Evolutionary conservation across 2,329 filamentous ascomycete species (phyloP).

Genomic region (Apiospora saccharicola): DNA sequence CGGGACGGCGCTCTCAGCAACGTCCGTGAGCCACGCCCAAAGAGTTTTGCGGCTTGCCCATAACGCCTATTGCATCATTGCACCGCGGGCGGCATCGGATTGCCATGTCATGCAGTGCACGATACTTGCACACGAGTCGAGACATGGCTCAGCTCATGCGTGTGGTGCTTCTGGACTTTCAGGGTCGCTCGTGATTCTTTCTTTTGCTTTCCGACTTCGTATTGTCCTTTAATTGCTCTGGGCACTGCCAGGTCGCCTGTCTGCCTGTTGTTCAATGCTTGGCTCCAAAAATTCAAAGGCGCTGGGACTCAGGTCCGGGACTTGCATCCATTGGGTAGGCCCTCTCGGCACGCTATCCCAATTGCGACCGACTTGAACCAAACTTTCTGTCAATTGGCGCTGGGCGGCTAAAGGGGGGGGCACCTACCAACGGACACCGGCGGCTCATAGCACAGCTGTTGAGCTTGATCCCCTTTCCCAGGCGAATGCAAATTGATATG

Average conservation of each 20-base stretch:
- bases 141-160: background rate
- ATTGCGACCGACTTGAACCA: conserved; percentile 2
- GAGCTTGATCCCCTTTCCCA: background rate
- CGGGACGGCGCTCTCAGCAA: background rate
- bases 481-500: background rate
- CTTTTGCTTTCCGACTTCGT: background rate
- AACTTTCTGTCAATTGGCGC: background rate
- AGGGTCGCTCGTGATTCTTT: background rate
- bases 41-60: background rate
- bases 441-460: background rate
- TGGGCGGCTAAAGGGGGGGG: background rate
- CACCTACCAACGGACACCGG: background rate
- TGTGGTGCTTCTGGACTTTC: background rate
- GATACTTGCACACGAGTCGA: background rate
- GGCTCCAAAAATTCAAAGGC: background rate
- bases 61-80: background rate
- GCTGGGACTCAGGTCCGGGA: background rate
- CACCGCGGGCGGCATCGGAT: no score
- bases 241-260: background rate
- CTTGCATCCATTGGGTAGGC: background rate
- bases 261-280: background rate
- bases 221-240: background rate
- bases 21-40: background rate
- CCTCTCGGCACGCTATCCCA: conserved; percentile 7
- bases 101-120: background rate